Evolutionary conservation across 228 moss, liverwort and hornwort genomes (phyloP), one percentile per base, ranked within the genome.

Genomic region (Sphagnum magellanicum): DNA sequence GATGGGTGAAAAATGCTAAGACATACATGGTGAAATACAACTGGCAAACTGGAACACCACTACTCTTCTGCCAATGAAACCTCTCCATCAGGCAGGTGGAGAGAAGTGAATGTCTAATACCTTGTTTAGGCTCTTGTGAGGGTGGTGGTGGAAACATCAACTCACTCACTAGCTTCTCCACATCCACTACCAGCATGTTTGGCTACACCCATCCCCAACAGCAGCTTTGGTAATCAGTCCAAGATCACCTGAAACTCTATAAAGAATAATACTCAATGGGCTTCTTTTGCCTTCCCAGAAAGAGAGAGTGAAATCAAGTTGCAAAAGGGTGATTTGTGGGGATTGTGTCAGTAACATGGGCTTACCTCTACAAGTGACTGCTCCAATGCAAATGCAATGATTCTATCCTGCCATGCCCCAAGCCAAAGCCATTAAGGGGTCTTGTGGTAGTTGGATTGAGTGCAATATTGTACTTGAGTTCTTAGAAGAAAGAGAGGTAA

Each of bases 341-440:
- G 32, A 32, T 32, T 32, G 32, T 32, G 32, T 3, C 32, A 32
- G 32, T 32, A 32, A 32, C 32, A 32, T 32, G 32, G 32, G 59
- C 82, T 60, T 81, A 90, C 92, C 92, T 94, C 98, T 49, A 98
- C 88, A 49, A 98, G 67, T 51, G 92, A 80, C 49, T 89, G 74
- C 75, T 90, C 83, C 77, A 98, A 73, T 13, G 83, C 88, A 71
- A 90, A 90, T 49, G 83, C 71, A 52, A 98, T 71, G 72, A 98
- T 77, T 72, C 84, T 92, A 75, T 98, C 98, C 92, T 92, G 84
- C 61, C 64, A 61, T 70, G 70, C 7, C 66, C 65, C 53, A 57
- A 67, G 70, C 70, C 73, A 65, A 58, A 73, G 46, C 32, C 49
- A 32, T 32, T 32, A 32, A 32, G 32, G 32, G 32, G 32, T 4